These are phyloP conservation scores for Rhododendron simsii DNA, from an alignment of 148 eudicot species.

Conservation along the genomic window DNA sequence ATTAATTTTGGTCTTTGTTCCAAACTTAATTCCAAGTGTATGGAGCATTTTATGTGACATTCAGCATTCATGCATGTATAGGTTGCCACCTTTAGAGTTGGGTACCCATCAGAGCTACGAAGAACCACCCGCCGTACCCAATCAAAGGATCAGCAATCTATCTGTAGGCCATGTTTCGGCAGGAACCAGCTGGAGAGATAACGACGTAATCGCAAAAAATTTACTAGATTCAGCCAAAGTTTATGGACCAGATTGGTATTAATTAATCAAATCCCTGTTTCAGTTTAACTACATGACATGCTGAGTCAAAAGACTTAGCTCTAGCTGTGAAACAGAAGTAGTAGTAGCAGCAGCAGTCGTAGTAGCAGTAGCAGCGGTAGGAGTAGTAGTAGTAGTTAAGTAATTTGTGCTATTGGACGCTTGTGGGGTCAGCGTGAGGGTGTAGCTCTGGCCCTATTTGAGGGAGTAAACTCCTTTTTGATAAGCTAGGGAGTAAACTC, in stretches of 20 bases:
- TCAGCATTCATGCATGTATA: not conserved
- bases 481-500: not conserved
- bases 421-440: not conserved
- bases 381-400: too few relatives aligned
- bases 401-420: not conserved
- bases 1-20: too few relatives aligned
- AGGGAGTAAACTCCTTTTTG: not conserved
- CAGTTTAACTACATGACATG: not conserved
- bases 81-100: not conserved
- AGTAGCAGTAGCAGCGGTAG: too few relatives aligned
- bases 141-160: not conserved
- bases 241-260: not conserved
- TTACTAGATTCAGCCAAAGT: not conserved
- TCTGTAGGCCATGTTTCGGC: not conserved
- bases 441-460: not conserved
- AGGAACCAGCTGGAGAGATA: not conserved
- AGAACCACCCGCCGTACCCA: not conserved
- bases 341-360: too few relatives aligned
- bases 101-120: not conserved
- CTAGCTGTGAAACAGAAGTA: too few relatives aligned
- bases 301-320: not conserved
- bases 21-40: too few relatives aligned
- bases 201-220: not conserved
- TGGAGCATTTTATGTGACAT: not conserved
- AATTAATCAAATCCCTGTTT: not conserved